Base-by-base conservation (phyloP, 371 early-diverging fungal genomes). In the Haplosporangium sp. region DNA sequence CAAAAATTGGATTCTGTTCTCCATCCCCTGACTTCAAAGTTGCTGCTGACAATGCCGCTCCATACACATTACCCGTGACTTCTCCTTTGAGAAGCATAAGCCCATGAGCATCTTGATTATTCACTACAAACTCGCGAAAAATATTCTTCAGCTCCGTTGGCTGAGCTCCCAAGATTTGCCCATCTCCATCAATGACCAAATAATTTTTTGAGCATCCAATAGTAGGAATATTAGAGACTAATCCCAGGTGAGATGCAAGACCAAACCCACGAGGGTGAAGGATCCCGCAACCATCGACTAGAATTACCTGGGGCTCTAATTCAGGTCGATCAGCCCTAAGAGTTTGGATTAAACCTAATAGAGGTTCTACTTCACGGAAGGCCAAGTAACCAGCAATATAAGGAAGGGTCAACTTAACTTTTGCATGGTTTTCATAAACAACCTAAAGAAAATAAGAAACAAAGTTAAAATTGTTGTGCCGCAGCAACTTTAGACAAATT, bases 191-290 rank as follows among this genome's bases (percentile, higher is more conserved):
- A 48, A 96, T 90, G 50, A 91, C 88, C 37, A 97, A 76, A 76
- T 94, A 93, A 84, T 96, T 97, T 69, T 97, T 97, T 19, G 90
- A 95, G 15, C 96, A 90, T 5, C 96, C 97, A n/a, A 96, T 85
- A 0, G 95, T 93, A 0, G 95, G 94, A 42, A 90, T 75, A 65
- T 91, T 81, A 4, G 89, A 79, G 13, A 90, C 69, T 0, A 95
- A 92, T 3, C 97, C 97, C 44, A 97, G 61, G 74, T 97, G 97
- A 61, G 94, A 90, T 17, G 97, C 98, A 2, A 94, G 89, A 3
- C 98, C 98, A 71, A 96, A 96, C 42, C 84, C 79, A 4, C 94
- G 88, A 27, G 96, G 97, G 77, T 98, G 98, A 45, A 96, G 79
- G 8, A 86, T 77, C 1, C 98, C 98, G 77, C 97, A 96, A 37